Evolutionary conservation across 345 rosid genomes (phyloP), one percentile per base, ranked within the genome.

Genomic region (Sisymbrium altissimum): DNA sequence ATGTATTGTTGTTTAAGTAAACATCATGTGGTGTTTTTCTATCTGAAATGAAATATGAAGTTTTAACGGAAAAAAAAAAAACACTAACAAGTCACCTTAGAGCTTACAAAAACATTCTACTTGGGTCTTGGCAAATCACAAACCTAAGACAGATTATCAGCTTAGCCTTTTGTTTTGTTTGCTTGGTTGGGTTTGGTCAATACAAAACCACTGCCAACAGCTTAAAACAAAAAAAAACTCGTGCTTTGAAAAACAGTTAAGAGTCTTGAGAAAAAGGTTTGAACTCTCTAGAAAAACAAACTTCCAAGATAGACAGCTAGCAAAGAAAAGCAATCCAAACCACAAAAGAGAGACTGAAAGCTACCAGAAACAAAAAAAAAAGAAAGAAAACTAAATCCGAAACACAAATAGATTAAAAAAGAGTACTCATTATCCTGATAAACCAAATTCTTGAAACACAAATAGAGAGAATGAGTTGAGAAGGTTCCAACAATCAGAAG

Each of bases 381-480:
- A n/a, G n/a, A n/a, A n/a, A n/a, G n/a, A n/a, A n/a, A n/a, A n/a
- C n/a, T n/a, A 30, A n/a, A 66, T 10, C 9, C 14, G 35, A 57
- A 66, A 45, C 46, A 15, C 27, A 33, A 64, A 64, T 19, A 73
- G 40, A 54, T 23, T 11, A 13, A 72, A 25, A 11, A 12, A 52
- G 35, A 52, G 76, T 64, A 55, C 30, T 33, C 21, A 36, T 58
- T 36, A 58, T 46, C 15, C 36, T 10, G 15, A 35, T 27, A 38
- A 70, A n/a, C 8, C 49, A 59, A 59, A 32, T 27, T 27, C 3
- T 10, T 23, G 49, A 55, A 66, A 56, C 21, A 13, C 21, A 66
- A 56, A 64, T n/a, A 57, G 66, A 73, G 41, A 72, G 44, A 54
- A 15, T 45, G 66, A 71, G n/a, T 56, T 18, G 17, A 48, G 17